A percentile compares a stretch with the other conserved stretches of the same genome.
phyloP scores from a whole-genome alignment of 768 basidiomycete species.

The Pleurotus ostreatus region DNA sequence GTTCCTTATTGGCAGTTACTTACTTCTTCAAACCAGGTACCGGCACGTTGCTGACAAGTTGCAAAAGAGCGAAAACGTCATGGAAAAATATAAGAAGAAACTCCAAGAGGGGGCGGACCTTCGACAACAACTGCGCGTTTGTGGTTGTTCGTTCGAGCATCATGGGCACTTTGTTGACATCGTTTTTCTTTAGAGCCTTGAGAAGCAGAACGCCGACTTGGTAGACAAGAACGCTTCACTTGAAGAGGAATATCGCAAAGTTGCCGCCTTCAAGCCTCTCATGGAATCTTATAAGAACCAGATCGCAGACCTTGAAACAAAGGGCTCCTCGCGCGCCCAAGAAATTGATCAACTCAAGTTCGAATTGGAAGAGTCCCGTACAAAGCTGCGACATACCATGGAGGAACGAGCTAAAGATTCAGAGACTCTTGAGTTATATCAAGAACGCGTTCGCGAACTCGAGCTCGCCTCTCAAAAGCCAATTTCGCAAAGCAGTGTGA shows the following conservation, averaged over 20 bases:
- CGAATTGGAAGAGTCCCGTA: constrained; percentile 72
- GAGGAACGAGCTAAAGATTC: constrained; percentile 76
- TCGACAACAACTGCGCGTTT: constrained; percentile 79
- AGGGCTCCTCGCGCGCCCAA: constrained; percentile 58
- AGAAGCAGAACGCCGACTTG: constrained; percentile 89
- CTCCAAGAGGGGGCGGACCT: constrained; percentile 91
- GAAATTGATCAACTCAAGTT: constrained; percentile 72
- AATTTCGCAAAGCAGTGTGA: constrained; percentile 18
- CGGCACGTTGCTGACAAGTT: constrained; percentile 89
- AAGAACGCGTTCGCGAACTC: constrained; percentile 86
- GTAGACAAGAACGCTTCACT: constrained; percentile 88
- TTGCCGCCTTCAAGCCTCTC: constrained; percentile 79
- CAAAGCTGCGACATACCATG: constrained; percentile 60
- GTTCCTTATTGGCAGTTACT: background rate
- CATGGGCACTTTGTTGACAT: background rate
- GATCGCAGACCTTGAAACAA: constrained; percentile 75
- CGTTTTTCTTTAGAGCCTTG: constrained; percentile 55
- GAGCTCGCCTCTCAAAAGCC: constrained; percentile 58
- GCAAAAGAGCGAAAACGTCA: constrained; percentile 93
- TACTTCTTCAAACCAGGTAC: constrained; percentile 46
- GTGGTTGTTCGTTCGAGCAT: constrained; percentile 7
- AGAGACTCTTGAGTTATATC: constrained; percentile 84
- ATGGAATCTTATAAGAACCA: constrained; percentile 92
- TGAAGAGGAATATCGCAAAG: constrained; percentile 90
- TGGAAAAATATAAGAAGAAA: constrained; percentile 99